Evolutionary conservation across 331 rosid genomes (phyloP), one percentile per base, ranked within the genome.

Genomic region (Erythrophleum ivorense): DNA sequence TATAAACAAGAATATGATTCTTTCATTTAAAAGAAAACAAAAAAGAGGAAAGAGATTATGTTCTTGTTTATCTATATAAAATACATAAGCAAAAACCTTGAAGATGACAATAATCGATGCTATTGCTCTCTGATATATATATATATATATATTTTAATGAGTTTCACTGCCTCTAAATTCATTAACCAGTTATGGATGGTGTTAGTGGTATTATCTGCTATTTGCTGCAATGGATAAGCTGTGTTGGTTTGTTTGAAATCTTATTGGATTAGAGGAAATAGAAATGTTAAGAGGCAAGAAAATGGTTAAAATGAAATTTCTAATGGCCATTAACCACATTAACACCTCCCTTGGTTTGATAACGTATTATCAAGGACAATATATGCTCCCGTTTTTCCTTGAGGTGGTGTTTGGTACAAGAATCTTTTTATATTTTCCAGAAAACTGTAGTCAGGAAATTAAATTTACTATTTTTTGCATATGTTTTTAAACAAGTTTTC

Each of bases 301-400:
- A 67, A 70, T 71, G 18, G 71, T 11, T 58, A 8, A 63, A 9
- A 64, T 62, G 41, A 80, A 50, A 80, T 80, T 71, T 64, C 57
- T 21, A 33, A 52, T 71, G 45, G 57, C 64, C 9, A 48, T 65
- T 73, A 18, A 38, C 69, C 46, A 9, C 49, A 38, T 63, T 40
- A 50, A 50, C 68, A 24, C 57, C 36, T 13, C 73, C 13, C n/a
- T 0, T 48, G 21, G 58, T 48, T 21, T 71, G 59, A 12, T 69
- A 7, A 45, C 3, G 9, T 21, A 7, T 5, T 24, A 45, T 14
- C 5, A 0, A 18, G 12, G 41, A 48, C 46, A 8, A 11, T 29
- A 24, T 46, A 45, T 69, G 40, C 40, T 12, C 11, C 58, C 46
- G 8, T 67, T 46, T 21, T 21, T 3, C 75, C 40, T 46, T 11